Base-by-base conservation (phyloP, 495 filamentous ascomycete species). In the Trichoderma gamsii region DNA sequence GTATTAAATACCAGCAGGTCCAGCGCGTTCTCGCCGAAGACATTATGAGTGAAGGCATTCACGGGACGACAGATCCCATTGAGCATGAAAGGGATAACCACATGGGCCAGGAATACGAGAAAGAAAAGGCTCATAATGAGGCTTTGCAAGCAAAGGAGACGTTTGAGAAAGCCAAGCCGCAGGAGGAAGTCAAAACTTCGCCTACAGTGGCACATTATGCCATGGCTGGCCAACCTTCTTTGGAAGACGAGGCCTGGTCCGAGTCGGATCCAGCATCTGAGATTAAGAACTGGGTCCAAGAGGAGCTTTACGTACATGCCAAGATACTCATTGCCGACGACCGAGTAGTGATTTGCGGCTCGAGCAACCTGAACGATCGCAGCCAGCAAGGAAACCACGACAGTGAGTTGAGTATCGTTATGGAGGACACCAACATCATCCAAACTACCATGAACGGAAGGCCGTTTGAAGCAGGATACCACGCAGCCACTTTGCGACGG, bases 241-340 rank as follows among this genome's bases (percentile, higher is more conserved):
- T 94, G 15, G 84, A 83, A 1, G 86, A 92, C 12, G 91, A 93
- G 72, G 61, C 74, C 5, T 97, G 91, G 90, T 84, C 91, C 8
- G 89, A 88, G 2, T 82, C 89, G 9, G 79, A 86, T 0, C 68
- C 74, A 1, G 84, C 93, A 68, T 83, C 83, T 16, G 94, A 97
- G 73, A 87, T 90, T 70, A 85, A 89, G 29, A 92, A 95, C 71
- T 92, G 96, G 79, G 87, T 97, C 63, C 93, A 97, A 73, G 94
- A 99, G 75, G 92, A 99, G 80, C 83, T 97, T 0, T 99, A 97
- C 71, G 86, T 97, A 46, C 94, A 99, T 74, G 90, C 87, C 49
- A 97, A 97, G 77, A 82, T 95, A 41, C 83, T 91, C 69, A 96
- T 96, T 70, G 91, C 88, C 16, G 93, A 97, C 73, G 92, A 97